Conservation (phyloP, 2,329 filamentous ascomycete species). For the Dendrostoma leiphaemia region DNA sequence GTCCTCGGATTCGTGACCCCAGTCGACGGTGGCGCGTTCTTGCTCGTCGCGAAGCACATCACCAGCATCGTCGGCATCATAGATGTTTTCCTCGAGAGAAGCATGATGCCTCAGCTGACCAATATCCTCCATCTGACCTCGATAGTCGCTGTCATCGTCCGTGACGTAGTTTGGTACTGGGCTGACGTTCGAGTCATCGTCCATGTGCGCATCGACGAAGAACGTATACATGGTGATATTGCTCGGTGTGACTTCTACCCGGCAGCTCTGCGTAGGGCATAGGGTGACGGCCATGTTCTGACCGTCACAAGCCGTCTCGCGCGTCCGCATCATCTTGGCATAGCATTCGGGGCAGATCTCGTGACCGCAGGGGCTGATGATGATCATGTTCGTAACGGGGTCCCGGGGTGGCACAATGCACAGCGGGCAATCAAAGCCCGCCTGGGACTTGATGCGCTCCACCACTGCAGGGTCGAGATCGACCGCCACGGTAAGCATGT, state of each 20-base stretch:
- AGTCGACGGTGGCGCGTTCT: no score
- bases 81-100: no score
- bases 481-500: constrained; percentile 27
- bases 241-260: neutral
- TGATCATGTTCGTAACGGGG: constrained; percentile 20
- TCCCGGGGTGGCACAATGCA: constrained; percentile 5
- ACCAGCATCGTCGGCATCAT: no score
- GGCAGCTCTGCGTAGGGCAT: neutral
- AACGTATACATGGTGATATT: constrained; percentile 8
- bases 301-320: neutral
- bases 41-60: no score
- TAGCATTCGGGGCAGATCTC: constrained; percentile 28
- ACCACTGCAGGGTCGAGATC: constrained; percentile 20
- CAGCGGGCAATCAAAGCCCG: neutral
- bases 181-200: neutral
- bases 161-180: no score
- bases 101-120: no score
- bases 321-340: constrained; percentile 20
- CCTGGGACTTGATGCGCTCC: constrained; percentile 3
- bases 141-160: neutral
- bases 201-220: constrained; percentile 1
- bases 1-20: neutral
- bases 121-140: no score
- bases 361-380: constrained; percentile 31
- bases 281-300: neutral